Evolutionary conservation across 257 asterid genomes (phyloP).

Genomic region (Nemophila menziesii): DNA sequence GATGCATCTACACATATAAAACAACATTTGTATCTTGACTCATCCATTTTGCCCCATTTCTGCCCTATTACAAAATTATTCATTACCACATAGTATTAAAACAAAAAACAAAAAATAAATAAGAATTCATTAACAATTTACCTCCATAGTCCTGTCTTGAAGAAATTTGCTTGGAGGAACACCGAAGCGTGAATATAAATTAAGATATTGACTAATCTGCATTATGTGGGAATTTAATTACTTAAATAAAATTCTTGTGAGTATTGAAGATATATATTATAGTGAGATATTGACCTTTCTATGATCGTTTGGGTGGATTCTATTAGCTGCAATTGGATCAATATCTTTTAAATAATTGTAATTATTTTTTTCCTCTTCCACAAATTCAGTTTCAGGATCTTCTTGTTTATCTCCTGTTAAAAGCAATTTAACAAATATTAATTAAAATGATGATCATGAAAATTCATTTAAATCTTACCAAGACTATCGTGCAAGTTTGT

Average conservation of each 20-base stretch:
- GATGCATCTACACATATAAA: constrained; percentile 84
- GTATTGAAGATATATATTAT: not conserved
- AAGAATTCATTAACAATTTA: constrained; percentile 18
- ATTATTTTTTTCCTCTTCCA: constrained; percentile 22
- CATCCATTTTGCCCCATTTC: constrained; percentile 89
- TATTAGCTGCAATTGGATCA: constrained; percentile 76
- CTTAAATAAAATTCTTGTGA: not conserved
- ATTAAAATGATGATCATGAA: constrained; percentile 4
- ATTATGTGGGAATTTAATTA: constrained; percentile 7
- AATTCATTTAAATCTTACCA: constrained; percentile 21
- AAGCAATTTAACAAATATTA: constrained; percentile 5
- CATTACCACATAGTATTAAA: too few relatives aligned
- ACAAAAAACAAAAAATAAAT: too few relatives aligned
- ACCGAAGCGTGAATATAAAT: constrained; percentile 48
- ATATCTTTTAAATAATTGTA: constrained; percentile 48
- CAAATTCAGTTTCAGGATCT: constrained; percentile 26
- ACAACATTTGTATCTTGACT: constrained; percentile 58
- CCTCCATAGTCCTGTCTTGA: constrained; percentile 65
- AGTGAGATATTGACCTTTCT: constrained; percentile 49
- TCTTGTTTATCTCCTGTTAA: constrained; percentile 35
- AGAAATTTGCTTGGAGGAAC: constrained; percentile 76
- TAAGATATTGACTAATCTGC: constrained; percentile 75
- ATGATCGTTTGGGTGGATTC: constrained; percentile 85
- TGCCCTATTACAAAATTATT: constrained; percentile 48
- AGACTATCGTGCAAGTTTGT: constrained; percentile 26